Evolutionary conservation across 768 basidiomycete species (phyloP).

Genomic region (Serendipita sp.): DNA sequence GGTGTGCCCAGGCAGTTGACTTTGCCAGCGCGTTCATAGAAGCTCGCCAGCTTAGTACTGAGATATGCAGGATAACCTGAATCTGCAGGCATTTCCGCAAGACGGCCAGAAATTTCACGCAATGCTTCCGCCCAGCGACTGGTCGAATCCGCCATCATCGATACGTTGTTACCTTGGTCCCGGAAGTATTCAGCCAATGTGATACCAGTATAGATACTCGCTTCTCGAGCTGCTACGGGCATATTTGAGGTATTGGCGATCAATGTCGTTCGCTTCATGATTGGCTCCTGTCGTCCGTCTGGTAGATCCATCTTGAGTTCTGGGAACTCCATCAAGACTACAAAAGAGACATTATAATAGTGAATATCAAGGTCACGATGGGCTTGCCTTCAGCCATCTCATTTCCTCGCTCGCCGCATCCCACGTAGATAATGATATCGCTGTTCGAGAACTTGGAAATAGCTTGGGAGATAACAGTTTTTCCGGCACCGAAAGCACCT

Average conservation of each 20-base stretch:
- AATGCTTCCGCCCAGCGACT: constrained; percentile 99
- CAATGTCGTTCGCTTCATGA: constrained; percentile 99
- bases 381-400: constrained; percentile 41
- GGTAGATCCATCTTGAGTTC: constrained; percentile 82
- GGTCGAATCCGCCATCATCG: constrained; percentile 99
- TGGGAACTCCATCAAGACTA: constrained; percentile 98
- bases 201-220: constrained; percentile 98
- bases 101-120: constrained; percentile 96
- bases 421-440: constrained; percentile 98
- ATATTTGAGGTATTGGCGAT: constrained; percentile 99
- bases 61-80: constrained; percentile 98
- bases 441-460: constrained; percentile 98
- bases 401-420: constrained; percentile 97
- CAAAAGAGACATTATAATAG: constrained; percentile 40
- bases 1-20: constrained; percentile 87
- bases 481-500: constrained; percentile 96
- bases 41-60: constrained; percentile 84
- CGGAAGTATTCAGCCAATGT: constrained; percentile 99
- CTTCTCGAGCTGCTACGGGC: constrained; percentile 98
- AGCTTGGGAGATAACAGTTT: constrained; percentile 97
- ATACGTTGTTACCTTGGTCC: constrained; percentile 92
- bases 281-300: constrained; percentile 82
- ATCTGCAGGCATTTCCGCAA: constrained; percentile 99
- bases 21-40: constrained; percentile 98
- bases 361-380: background rate